Evolutionary conservation across 2,329 filamentous ascomycete species (phyloP).

Genomic region (Aspergillus hortae): DNA sequence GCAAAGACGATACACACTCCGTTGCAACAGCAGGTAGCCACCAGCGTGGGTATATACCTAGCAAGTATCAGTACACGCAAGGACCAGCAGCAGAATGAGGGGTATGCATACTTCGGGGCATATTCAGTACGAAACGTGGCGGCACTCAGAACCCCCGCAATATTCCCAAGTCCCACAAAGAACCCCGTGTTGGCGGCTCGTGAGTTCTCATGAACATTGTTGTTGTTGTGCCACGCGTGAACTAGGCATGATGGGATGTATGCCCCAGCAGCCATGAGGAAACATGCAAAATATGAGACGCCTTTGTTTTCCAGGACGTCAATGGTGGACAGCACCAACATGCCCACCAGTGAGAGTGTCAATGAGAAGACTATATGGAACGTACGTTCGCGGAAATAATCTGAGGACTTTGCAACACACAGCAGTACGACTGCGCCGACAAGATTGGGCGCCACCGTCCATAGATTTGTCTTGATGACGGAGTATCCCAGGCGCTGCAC

Average conservation of each 20-base stretch:
- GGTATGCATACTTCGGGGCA: slow-evolving; percentile 36
- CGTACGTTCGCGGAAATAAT: slow-evolving; percentile 45
- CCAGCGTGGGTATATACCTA: slow-evolving; percentile 46
- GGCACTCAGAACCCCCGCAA: slow-evolving; percentile 45
- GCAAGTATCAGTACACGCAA: background rate
- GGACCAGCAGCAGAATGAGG: background rate
- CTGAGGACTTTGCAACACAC: slow-evolving; percentile 43
- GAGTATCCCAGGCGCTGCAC: slow-evolving; percentile 44
- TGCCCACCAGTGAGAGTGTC: slow-evolving; percentile 40
- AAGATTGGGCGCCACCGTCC: slow-evolving; percentile 48
- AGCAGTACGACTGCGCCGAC: slow-evolving; percentile 48
- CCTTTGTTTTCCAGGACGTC: slow-evolving; percentile 41
- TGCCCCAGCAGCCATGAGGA: slow-evolving; percentile 42
- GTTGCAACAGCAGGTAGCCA: slow-evolving; percentile 43
- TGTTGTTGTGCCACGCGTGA: slow-evolving; percentile 52
- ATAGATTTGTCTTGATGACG: slow-evolving; percentile 47
- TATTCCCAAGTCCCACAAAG: slow-evolving; percentile 48
- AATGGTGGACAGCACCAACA: slow-evolving; percentile 45
- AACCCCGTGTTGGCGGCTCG: slow-evolving; percentile 49
- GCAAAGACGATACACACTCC: slow-evolving; percentile 40
- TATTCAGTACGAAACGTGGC: slow-evolving; percentile 48
- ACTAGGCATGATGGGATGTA: slow-evolving; percentile 50
- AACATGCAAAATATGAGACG: slow-evolving; percentile 51
- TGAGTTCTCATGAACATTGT: slow-evolving; percentile 49
- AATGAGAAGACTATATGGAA: slow-evolving; percentile 45